These are phyloP conservation scores for Phialemoniopsis sp. DNA, from an alignment of 2,329 filamentous ascomycete species.

Conservation along the genomic window DNA sequence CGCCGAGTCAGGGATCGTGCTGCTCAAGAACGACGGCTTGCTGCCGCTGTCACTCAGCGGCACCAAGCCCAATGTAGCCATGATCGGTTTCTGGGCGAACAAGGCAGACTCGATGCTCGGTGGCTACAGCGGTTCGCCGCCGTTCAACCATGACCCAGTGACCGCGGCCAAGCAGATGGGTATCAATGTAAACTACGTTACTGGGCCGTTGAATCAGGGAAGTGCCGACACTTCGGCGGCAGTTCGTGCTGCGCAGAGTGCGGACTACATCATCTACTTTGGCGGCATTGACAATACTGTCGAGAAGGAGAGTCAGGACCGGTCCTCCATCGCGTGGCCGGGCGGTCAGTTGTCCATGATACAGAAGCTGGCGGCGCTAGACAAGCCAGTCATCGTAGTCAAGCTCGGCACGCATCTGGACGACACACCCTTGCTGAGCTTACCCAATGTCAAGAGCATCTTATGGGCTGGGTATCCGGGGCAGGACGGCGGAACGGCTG, in stretches of 20 bases:
- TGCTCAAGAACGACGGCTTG: slow-evolving; percentile 51
- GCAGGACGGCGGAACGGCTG: slow-evolving; percentile 52
- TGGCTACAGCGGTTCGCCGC: slow-evolving; percentile 53
- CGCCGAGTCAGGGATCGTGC: slow-evolving; percentile 38
- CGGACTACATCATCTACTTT: slow-evolving; percentile 50
- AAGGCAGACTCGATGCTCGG: slow-evolving; percentile 54
- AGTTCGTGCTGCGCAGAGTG: slow-evolving; percentile 30
- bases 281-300: slow-evolving; percentile 50
- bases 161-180: slow-evolving; percentile 43
- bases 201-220: slow-evolving; percentile 19
- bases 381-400: slow-evolving; percentile 44
- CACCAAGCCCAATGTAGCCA: slow-evolving; percentile 30
- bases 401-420: slow-evolving; percentile 50
- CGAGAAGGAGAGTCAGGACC: slow-evolving; percentile 48
- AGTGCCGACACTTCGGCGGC: slow-evolving; percentile 18
- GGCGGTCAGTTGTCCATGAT: slow-evolving; percentile 47
- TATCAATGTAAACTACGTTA: slow-evolving; percentile 38
- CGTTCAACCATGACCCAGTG: slow-evolving; percentile 49
- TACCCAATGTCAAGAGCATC: slow-evolving; percentile 42
- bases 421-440: slow-evolving; percentile 39
- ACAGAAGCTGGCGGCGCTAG: slow-evolving; percentile 30
- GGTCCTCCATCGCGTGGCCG: slow-evolving; percentile 46
- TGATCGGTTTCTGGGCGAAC: slow-evolving; percentile 57
- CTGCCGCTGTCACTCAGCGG: slow-evolving; percentile 42
- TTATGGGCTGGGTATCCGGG: slow-evolving; percentile 58